Evolutionary conservation across 139 green algal genomes (phyloP).

Genomic region (Pseudopediastrum boryanum): DNA sequence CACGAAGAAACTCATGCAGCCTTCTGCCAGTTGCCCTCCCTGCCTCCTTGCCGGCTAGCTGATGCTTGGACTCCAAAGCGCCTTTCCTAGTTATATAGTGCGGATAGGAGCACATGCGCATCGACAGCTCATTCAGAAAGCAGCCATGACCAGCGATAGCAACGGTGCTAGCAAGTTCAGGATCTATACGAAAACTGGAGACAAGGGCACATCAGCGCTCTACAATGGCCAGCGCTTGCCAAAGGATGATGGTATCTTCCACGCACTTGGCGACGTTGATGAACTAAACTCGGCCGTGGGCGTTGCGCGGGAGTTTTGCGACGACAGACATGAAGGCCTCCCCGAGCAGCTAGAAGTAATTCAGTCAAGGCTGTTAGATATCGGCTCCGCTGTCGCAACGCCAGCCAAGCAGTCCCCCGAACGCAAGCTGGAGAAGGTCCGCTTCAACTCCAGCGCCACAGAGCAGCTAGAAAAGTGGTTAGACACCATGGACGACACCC

Average conservation of each 20-base stretch:
- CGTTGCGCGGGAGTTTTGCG: conserved; percentile 65
- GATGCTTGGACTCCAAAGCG: too few relatives aligned
- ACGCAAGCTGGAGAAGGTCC: conserved; percentile 67
- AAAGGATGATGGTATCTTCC: conserved; percentile 78
- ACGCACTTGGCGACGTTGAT: conserved; percentile 93
- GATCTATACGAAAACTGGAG: conserved; percentile 93
- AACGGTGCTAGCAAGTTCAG: conserved; percentile 79
- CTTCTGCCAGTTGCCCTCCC: too few relatives aligned
- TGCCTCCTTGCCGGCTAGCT: too few relatives aligned
- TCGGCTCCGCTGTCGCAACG: conserved; percentile 91
- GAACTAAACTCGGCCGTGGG: conserved; percentile 90
- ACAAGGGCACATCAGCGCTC: conserved; percentile 81
- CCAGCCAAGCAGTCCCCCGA: conserved; percentile 60
- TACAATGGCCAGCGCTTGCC: conserved; percentile 87
- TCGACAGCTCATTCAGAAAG: too few relatives aligned
- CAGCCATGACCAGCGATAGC: too few relatives aligned
- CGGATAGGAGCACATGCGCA: too few relatives aligned
- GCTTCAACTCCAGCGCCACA: conserved; percentile 60
- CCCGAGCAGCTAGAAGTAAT: conserved; percentile 76
- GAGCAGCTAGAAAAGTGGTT: conserved; percentile 89
- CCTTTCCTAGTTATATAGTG: too few relatives aligned
- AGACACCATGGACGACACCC: conserved; percentile 76
- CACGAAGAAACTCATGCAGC: too few relatives aligned
- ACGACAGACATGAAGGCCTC: neutral
- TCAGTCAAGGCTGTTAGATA: conserved; percentile 91